Conservation (phyloP, 768 basidiomycete species). For the Boletellus ananas region DNA sequence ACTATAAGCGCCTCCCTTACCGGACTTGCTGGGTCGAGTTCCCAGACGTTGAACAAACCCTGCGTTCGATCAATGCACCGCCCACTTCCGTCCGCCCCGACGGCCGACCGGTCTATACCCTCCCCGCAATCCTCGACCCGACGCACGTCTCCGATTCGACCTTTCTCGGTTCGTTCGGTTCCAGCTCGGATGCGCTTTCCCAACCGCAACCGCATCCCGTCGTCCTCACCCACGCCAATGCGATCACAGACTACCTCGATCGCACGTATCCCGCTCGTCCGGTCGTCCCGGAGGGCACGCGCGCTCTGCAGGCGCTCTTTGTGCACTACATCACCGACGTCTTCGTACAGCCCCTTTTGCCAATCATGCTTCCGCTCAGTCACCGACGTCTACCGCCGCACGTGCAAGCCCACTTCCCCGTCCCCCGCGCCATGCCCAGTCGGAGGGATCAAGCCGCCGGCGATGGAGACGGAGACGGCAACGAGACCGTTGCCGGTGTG, state of each 20-base stretch:
- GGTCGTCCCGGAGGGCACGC: conserved; percentile 66
- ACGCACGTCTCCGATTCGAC: conserved; percentile 8
- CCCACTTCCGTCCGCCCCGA: conserved; percentile 52
- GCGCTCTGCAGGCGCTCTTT: conserved; percentile 65
- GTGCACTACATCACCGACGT: conserved; percentile 67
- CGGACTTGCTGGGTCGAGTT: conserved; percentile 70
- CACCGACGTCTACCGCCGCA: conserved; percentile 57
- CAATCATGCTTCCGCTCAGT: conserved; percentile 66
- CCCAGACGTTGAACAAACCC: conserved; percentile 59
- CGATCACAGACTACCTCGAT: conserved; percentile 73
- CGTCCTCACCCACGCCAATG: conserved; percentile 55
- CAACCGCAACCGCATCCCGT: conserved; percentile 40
- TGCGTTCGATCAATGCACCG: conserved; percentile 56
- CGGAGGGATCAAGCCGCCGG: background rate
- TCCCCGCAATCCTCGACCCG: conserved; percentile 67
- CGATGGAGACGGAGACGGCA: no score
- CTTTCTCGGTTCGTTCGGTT: background rate
- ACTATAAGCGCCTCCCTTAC: conserved; percentile 70
- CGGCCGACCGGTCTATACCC: conserved; percentile 59
- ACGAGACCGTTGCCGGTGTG: no score
- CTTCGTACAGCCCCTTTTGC: conserved; percentile 61
- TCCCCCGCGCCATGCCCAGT: conserved; percentile 22
- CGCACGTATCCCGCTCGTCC: conserved; percentile 63
- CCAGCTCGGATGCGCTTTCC: conserved; percentile 14
- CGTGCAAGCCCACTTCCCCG: conserved; percentile 48